Conservation (phyloP, 1,284 basidiomycete species). For the Takashimella koratensis region DNA sequence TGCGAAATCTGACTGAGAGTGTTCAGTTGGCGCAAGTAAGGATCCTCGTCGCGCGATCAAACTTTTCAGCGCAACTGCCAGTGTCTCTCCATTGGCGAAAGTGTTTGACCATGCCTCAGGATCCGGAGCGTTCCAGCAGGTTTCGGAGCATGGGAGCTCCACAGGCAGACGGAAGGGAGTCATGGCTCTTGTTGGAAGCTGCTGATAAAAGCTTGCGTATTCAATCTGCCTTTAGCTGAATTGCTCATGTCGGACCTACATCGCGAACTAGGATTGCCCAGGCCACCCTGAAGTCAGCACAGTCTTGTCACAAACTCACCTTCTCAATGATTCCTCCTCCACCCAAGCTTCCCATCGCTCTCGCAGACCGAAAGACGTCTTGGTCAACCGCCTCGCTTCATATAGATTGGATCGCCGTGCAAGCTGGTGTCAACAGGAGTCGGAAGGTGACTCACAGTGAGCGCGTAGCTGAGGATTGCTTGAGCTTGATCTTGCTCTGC, state of each 20-base stretch:
- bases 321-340: constrained; percentile 4
- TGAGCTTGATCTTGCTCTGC: constrained; percentile 8
- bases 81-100: constrained; percentile 3
- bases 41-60: not conserved
- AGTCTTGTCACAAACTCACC: not conserved
- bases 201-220: constrained; percentile 8
- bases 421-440: not conserved
- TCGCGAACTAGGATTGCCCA: constrained; percentile 9
- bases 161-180: constrained; percentile 4
- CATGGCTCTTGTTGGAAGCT: constrained; percentile 5
- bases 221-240: not conserved
- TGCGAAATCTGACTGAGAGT: constrained; percentile 4
- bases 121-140: constrained; percentile 6
- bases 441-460: constrained; percentile 1
- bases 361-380: not conserved
- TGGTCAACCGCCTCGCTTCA: not conserved
- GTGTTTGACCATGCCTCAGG: constrained; percentile 1
- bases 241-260: not conserved
- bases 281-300: not conserved
- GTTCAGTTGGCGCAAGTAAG: not conserved
- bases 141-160: constrained; percentile 5
- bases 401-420: constrained; percentile 3
- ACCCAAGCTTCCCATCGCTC: constrained; percentile 7
- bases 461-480: constrained; percentile 4
- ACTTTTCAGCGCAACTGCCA: constrained; percentile 4